phyloP scores from a whole-genome alignment of 768 basidiomycete genomes.

The Panaeolus cyanescens region DNA sequence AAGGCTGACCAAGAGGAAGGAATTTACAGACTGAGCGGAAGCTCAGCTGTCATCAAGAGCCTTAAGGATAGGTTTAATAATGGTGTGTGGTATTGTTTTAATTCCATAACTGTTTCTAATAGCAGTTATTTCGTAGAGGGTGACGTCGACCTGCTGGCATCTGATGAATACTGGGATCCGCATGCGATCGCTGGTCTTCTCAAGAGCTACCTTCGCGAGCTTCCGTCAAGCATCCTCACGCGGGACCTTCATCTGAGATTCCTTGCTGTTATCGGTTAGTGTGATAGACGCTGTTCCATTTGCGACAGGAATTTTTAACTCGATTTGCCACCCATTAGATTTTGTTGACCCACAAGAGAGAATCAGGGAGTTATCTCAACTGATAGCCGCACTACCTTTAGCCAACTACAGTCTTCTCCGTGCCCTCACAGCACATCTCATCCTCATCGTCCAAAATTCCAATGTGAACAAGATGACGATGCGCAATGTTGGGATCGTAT shows the following conservation, averaged over 20 bases:
- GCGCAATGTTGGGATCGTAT: constrained; percentile 98
- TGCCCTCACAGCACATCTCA: constrained; percentile 92
- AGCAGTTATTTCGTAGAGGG: constrained; percentile 63
- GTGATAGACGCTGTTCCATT: constrained; percentile 2
- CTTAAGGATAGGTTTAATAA: constrained; percentile 92
- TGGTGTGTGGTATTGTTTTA: constrained; percentile 49
- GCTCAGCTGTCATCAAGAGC: constrained; percentile 91
- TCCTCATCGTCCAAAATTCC: constrained; percentile 91
- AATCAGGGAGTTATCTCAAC: constrained; percentile 80
- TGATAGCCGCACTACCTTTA: constrained; percentile 86
- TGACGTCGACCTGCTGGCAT: constrained; percentile 87
- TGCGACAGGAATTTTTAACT: constrained; percentile 11
- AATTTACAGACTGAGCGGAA: constrained; percentile 94
- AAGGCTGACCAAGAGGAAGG: constrained; percentile 97
- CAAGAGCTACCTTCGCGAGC: constrained; percentile 90
- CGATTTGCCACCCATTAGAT: constrained; percentile 49
- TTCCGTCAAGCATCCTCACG: constrained; percentile 91
- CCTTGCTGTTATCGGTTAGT: constrained; percentile 89
- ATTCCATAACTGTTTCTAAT: constrained; percentile 8
- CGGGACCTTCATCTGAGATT: constrained; percentile 90
- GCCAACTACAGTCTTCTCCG: constrained; percentile 94
- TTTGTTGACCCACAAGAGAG: constrained; percentile 87
- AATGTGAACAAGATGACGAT: constrained; percentile 96
- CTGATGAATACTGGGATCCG: constrained; percentile 95
- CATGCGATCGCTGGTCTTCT: constrained; percentile 96